Conservation (phyloP, 2,329 filamentous ascomycete species). For the Lecanosticta acicola region DNA sequence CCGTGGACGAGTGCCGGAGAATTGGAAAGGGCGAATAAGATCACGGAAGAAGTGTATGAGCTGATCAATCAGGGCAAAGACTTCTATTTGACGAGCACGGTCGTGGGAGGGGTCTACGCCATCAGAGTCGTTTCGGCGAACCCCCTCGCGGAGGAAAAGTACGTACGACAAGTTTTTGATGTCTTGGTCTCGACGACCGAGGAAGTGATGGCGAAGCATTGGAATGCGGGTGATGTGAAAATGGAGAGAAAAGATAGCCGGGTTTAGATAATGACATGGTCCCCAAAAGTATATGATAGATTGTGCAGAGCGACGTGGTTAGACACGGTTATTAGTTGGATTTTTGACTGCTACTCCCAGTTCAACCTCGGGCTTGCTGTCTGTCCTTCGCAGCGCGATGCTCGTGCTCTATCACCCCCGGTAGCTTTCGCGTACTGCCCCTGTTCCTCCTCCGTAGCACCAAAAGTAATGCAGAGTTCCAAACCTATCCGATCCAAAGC, state of each 20-base stretch:
- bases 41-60: slow-evolving; percentile 73
- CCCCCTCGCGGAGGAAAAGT: slow-evolving; percentile 62
- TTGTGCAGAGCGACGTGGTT: too few relatives aligned
- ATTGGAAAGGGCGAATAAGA: slow-evolving; percentile 55
- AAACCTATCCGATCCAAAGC: slow-evolving; percentile 35
- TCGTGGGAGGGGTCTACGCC: slow-evolving; percentile 66
- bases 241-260: too few relatives aligned
- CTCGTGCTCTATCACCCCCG: too few relatives aligned
- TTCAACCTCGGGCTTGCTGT: too few relatives aligned
- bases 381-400: too few relatives aligned
- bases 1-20: slow-evolving; percentile 18
- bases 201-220: slow-evolving; percentile 39
- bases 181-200: slow-evolving; percentile 62
- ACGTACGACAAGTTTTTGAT: slow-evolving; percentile 68
- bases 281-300: not conserved
- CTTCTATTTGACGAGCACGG: slow-evolving; percentile 75
- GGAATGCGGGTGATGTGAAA: not conserved
- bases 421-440: too few relatives aligned
- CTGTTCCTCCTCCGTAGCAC: too few relatives aligned
- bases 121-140: slow-evolving; percentile 78
- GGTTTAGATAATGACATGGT: not conserved
- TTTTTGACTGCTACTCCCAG: too few relatives aligned
- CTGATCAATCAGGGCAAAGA: slow-evolving; percentile 65
- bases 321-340: too few relatives aligned
- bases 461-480: too few relatives aligned